Percentiles rank a stretch among this genome's conserved stretches.
Evolutionary conservation across 2,329 filamentous ascomycete genomes (phyloP).

Genomic region (Paraphoma chrysanthemicola): DNA sequence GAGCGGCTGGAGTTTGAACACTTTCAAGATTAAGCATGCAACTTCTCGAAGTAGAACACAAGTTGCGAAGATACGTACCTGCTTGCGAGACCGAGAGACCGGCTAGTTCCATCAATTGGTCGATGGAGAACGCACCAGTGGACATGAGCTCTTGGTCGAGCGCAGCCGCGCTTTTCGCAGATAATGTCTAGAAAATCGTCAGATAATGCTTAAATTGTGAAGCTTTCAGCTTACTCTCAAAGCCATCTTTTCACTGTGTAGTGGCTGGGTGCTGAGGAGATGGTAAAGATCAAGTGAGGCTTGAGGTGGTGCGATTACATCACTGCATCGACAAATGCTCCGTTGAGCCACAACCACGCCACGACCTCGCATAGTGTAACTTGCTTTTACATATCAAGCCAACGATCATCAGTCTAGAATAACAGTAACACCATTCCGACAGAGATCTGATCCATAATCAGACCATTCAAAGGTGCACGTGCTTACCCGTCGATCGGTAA

Average conservation of each 20-base stretch:
- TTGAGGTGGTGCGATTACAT: slow-evolving; percentile 35
- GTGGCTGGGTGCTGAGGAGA: not conserved
- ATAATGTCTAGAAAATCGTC: slow-evolving; percentile 70
- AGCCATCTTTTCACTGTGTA: slow-evolving; percentile 16
- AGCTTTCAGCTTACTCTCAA: slow-evolving; percentile 7
- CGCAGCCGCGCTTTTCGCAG: slow-evolving; percentile 84
- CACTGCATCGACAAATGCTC: slow-evolving; percentile 19
- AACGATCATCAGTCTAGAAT: too few relatives aligned
- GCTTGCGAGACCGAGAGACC: slow-evolving; percentile 92
- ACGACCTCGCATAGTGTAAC: too few relatives aligned
- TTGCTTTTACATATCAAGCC: too few relatives aligned
- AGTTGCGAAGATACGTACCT: slow-evolving; percentile 55
- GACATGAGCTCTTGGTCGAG: slow-evolving; percentile 96
- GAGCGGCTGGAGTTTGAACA: slow-evolving; percentile 83
- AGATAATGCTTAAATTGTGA: not conserved
- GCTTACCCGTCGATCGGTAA: slow-evolving; percentile 9
- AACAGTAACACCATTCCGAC: too few relatives aligned
- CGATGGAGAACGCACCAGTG: slow-evolving; percentile 84
- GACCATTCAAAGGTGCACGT: slow-evolving; percentile 8
- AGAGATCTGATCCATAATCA: not conserved
- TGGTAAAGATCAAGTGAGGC: not conserved
- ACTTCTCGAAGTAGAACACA: not conserved
- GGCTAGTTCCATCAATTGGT: slow-evolving; percentile 96
- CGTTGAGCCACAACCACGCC: not conserved
- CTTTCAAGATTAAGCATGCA: slow-evolving; percentile 51